phyloP scores from a whole-genome alignment of 2,329 filamentous ascomycete genomes.

The Coccinonectria pachysandricola region DNA sequence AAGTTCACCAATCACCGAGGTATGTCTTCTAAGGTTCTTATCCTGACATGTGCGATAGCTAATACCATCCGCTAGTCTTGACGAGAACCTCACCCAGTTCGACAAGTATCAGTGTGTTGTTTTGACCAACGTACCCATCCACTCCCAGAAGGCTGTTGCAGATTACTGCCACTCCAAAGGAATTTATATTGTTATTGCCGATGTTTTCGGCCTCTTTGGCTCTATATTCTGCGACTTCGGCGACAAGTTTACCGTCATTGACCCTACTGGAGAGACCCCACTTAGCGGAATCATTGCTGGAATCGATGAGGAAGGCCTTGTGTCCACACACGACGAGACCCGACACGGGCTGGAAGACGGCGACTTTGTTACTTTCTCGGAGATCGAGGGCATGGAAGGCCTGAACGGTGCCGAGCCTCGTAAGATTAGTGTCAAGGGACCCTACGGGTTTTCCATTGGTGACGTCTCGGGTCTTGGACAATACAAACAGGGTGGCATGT shows the following conservation, averaged over 20 bases:
- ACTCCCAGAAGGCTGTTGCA: constrained; percentile 71
- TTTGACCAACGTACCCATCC: constrained; percentile 71
- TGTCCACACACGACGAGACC: constrained; percentile 89
- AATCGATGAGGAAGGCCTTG: constrained; percentile 80
- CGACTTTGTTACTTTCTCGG: constrained; percentile 90
- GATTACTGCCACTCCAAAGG: constrained; percentile 92
- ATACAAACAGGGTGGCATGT: constrained; percentile 83
- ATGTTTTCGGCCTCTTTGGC: constrained; percentile 90
- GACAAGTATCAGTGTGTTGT: constrained; percentile 91
- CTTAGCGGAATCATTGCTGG: constrained; percentile 80
- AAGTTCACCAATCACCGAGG: constrained; percentile 55
- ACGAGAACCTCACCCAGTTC: constrained; percentile 66
- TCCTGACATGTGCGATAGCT: no score
- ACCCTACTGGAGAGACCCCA: constrained; percentile 82
- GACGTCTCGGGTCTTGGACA: constrained; percentile 79
- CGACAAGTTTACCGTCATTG: constrained; percentile 81
- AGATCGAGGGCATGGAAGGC: constrained; percentile 83
- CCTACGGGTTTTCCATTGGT: constrained; percentile 95
- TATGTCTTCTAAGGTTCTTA: no score
- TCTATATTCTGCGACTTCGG: constrained; percentile 97
- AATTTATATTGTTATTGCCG: constrained; percentile 79
- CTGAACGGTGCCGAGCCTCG: constrained; percentile 76
- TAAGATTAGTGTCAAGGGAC: constrained; percentile 88
- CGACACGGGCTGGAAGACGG: constrained; percentile 93
- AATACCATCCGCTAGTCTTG: constrained; percentile 42